Percentiles rank a stretch among this genome's conserved stretches.
Conservation (phyloP, 1,284 basidiomycete species). For the Ceratobasidium sp. region DNA sequence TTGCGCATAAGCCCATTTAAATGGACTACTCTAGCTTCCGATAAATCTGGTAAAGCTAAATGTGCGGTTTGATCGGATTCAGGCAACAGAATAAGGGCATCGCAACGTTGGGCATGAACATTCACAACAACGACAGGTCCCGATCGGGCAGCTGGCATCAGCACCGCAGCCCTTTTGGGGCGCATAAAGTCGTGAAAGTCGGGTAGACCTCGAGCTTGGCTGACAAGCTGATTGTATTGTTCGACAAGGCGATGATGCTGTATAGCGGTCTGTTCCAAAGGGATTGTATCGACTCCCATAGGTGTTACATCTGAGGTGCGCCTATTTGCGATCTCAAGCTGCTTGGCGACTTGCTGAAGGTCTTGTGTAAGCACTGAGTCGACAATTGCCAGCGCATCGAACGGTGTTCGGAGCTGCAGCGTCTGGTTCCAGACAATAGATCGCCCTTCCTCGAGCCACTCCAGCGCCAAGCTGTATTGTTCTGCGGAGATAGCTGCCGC, state of each 20-base stretch:
- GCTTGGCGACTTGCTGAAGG: background rate
- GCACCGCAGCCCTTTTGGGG: background rate
- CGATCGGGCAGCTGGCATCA: background rate
- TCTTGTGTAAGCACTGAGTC: background rate
- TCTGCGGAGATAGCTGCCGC: conserved; percentile 53
- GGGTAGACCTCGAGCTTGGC: background rate
- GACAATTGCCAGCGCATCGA: conserved; percentile 21
- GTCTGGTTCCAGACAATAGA: conserved; percentile 52
- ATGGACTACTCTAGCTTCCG: background rate
- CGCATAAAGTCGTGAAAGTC: background rate
- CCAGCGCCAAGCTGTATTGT: conserved; percentile 55
- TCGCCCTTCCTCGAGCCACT: conserved; percentile 54
- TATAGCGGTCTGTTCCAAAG: background rate
- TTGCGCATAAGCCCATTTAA: background rate
- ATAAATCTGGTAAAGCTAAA: background rate
- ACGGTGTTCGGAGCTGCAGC: conserved; percentile 47
- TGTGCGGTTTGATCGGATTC: background rate
- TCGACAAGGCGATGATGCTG: background rate
- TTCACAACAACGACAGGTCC: conserved; percentile 56
- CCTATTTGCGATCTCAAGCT: background rate
- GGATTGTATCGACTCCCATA: too few species aligned
- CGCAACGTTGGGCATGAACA: conserved; percentile 49
- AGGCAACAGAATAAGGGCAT: conserved; percentile 50
- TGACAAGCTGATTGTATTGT: background rate
- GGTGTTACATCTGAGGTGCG: too few species aligned